These are phyloP conservation scores for Rhodocollybia butyracea DNA, from an alignment of 768 basidiomycete genomes.

Conservation along the genomic window DNA sequence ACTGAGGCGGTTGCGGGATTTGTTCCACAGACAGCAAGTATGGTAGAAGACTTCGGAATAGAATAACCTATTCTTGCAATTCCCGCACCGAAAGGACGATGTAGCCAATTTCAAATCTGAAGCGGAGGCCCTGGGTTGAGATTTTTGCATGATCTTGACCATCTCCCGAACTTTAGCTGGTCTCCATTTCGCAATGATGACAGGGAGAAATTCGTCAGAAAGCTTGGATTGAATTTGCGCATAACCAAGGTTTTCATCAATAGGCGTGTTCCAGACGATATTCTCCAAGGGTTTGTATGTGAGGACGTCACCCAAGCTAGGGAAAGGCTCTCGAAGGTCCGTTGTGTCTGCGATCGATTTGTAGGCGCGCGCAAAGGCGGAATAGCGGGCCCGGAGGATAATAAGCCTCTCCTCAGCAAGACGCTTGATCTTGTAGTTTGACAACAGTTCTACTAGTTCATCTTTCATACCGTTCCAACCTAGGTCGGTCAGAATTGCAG, in stretches of 20 bases:
- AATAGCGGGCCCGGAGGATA: not conserved
- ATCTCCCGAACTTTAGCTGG: not conserved
- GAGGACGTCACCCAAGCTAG: not conserved
- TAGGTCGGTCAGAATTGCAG: not conserved
- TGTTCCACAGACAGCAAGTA: not conserved
- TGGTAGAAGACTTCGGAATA: constrained; percentile 4
- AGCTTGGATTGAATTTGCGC: not conserved
- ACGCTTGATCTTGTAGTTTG: not conserved
- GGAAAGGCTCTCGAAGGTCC: not conserved
- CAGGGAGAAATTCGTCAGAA: not conserved
- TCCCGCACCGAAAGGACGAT: not conserved
- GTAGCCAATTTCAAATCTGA: not conserved
- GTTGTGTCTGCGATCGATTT: not conserved
- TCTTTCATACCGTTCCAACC: not conserved
- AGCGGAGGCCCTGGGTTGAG: not conserved
- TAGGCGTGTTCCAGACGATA: not conserved
- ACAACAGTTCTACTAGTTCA: not conserved
- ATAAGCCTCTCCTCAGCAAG: not conserved
- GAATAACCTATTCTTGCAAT: not conserved
- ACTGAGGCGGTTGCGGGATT: not conserved
- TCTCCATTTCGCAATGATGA: not conserved
- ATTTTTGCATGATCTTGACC: not conserved
- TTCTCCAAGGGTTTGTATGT: not conserved
- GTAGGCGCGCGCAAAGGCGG: not conserved
- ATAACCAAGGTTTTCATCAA: not conserved